Percentiles rank a stretch among this genome's conserved stretches.
phyloP scores from a whole-genome alignment of 306 rosid species.

The Gillenia trifoliata region DNA sequence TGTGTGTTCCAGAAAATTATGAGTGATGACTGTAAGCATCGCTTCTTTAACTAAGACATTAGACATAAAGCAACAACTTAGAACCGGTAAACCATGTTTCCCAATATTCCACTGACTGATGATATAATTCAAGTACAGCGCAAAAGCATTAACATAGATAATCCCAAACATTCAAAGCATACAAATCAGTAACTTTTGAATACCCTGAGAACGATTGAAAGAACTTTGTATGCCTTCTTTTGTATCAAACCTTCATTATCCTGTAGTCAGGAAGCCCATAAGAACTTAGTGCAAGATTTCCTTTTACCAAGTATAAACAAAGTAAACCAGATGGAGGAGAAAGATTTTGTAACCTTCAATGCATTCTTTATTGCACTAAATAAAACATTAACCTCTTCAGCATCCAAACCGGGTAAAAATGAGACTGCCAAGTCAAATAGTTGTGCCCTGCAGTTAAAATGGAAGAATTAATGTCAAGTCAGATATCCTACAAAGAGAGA shows the following conservation, averaged over 20 bases:
- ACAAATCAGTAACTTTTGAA: constrained; percentile 17
- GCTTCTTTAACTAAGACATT: neutral
- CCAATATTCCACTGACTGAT: neutral
- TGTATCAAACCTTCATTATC: constrained; percentile 76
- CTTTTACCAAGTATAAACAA: constrained; percentile 3
- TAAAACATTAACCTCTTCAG: constrained; percentile 44
- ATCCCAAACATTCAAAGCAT: neutral
- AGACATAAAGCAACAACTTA: neutral
- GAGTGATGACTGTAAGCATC: neutral
- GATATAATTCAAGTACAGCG: neutral
- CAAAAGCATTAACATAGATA: neutral
- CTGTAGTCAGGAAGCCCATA: constrained; percentile 40
- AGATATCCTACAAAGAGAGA: constrained; percentile 4
- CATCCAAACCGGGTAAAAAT: constrained; percentile 63
- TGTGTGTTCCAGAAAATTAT: neutral
- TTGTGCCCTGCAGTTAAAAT: constrained; percentile 52
- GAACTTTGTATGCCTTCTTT: constrained; percentile 92
- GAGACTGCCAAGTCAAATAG: constrained; percentile 73
- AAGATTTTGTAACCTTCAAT: constrained; percentile 51
- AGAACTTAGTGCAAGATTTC: neutral
- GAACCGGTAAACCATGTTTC: neutral
- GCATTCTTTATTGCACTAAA: constrained; percentile 62
- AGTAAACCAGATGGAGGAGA: constrained; percentile 9
- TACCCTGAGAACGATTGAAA: constrained; percentile 78
- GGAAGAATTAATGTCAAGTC: constrained; percentile 7